Evolutionary conservation across 139 green algal genomes (phyloP).

Genomic region (Trebouxia sp.): DNA sequence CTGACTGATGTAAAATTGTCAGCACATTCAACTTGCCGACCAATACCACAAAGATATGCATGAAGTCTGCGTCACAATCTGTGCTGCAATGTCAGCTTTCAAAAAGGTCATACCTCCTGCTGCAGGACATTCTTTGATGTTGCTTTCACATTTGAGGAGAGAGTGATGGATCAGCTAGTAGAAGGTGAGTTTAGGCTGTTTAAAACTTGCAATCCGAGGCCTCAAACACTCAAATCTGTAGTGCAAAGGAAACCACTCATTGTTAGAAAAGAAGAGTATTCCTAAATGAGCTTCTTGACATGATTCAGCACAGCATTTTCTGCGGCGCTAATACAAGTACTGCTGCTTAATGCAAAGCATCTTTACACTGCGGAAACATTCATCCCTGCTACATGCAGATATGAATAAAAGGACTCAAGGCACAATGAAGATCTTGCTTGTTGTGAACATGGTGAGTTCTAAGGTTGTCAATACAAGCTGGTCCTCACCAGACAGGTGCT

Average conservation of each 20-base stretch:
- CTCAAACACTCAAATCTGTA: neutral
- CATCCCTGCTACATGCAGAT: conserved; percentile 40
- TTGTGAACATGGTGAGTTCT: conserved; percentile 87
- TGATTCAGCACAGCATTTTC: neutral
- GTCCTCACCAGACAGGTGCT: no score
- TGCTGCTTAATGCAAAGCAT: neutral
- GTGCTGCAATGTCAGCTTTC: neutral
- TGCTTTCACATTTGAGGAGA: conserved; percentile 78
- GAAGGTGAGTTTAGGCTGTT: conserved; percentile 38
- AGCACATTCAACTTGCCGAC: no score
- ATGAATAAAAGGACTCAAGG: conserved; percentile 49
- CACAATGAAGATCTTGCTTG: conserved; percentile 60
- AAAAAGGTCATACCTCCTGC: neutral
- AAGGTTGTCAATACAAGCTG: no score
- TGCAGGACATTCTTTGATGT: conserved; percentile 68
- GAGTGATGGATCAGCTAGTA: conserved; percentile 63
- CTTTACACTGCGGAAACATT: neutral
- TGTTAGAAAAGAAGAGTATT: neutral
- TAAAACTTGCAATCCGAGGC: neutral
- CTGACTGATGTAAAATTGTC: no score
- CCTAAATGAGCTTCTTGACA: neutral
- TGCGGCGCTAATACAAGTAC: neutral
- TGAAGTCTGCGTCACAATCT: neutral
- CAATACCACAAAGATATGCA: no score
- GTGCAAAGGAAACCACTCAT: neutral